Evolutionary conservation across 306 rosid species (phyloP).

Genomic region (Pueraria montana): DNA sequence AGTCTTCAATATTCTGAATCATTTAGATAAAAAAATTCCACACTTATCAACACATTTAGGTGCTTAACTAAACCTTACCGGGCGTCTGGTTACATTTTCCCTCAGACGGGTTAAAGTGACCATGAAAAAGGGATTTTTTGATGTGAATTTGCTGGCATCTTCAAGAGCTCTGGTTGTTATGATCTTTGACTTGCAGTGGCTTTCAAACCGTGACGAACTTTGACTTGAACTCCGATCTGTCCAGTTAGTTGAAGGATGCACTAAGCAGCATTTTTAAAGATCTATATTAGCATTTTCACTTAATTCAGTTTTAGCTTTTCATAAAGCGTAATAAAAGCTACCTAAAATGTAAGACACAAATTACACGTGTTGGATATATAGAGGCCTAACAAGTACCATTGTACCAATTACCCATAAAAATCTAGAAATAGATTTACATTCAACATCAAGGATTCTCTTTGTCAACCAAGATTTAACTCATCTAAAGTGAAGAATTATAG

Average conservation of each 20-base stretch:
- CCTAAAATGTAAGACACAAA: background rate
- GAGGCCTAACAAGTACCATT: too few species aligned
- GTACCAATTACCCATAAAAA: too few species aligned
- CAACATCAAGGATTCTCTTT: too few species aligned
- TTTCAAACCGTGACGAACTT: background rate
- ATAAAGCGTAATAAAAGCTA: background rate
- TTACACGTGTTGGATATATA: too few species aligned
- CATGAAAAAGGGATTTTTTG: too few species aligned
- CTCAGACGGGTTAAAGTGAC: too few species aligned
- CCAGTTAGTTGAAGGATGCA: background rate
- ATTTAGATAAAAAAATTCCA: too few species aligned
- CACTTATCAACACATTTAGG: too few species aligned
- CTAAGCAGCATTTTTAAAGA: background rate
- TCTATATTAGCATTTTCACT: background rate
- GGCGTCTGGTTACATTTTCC: too few species aligned
- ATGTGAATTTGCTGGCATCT: slow-evolving; percentile 22
- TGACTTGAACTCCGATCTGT: background rate
- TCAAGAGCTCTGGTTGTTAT: background rate
- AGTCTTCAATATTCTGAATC: too few species aligned
- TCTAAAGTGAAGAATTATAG: background rate
- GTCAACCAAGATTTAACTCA: background rate
- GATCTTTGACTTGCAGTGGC: background rate
- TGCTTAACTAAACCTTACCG: too few species aligned
- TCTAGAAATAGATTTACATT: too few species aligned
- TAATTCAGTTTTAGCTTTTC: background rate